Evolutionary conservation across 2,329 filamentous ascomycete species (phyloP), one percentile per base, ranked within the genome.

Genomic region (Ophiocordyceps camponoti-saundersi): DNA sequence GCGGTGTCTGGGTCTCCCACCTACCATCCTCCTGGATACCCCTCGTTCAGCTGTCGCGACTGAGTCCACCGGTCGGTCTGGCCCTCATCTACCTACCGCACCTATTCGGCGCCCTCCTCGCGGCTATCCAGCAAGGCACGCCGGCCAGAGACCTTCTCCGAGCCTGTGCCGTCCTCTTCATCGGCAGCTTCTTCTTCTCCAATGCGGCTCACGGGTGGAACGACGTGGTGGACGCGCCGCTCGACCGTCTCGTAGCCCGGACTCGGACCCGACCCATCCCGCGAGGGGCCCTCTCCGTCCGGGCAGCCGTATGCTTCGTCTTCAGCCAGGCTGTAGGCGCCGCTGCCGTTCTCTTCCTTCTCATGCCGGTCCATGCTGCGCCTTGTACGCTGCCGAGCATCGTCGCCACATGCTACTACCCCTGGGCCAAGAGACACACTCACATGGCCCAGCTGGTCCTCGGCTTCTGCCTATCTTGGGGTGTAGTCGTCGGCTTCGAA

Each of bases 381-480:
- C n/a, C n/a, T 4, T 40, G n/a, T 18, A 20, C 36, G 54, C 44
- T 61, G 15, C 55, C 57, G 1, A 59, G 52, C 40, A 56, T 60
- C 42, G 41, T 59, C 23, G 55, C 50, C 2, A 58, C 55, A 10
- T 46, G 48, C 3, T 60, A 60, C 49, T 65, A 65, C 51, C 62
- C 62, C 1, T 62, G 51, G 42, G 57, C 59, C 2, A 65, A 65
- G 52, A 53, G 61, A 2, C 59, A 61, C 49, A 64, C 59, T n/a
- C 52, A 62, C 48, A 55, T 59, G 21, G 50, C 59, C 3, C 62
- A 64, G 52, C 13, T 64, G 13, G 59, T 64, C 12, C 57, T 65
- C 3, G 62, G 62, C 2, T 56, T 57, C 40, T 57, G 57, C 36
- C 51, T 64, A 12, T 55, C 58, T 16, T 61, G 56, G 56, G 55